Evolutionary conservation across 78 protist species (phyloP), one percentile per base, ranked within the genome.

Genomic region (Pigoraptor vietnamica): DNA sequence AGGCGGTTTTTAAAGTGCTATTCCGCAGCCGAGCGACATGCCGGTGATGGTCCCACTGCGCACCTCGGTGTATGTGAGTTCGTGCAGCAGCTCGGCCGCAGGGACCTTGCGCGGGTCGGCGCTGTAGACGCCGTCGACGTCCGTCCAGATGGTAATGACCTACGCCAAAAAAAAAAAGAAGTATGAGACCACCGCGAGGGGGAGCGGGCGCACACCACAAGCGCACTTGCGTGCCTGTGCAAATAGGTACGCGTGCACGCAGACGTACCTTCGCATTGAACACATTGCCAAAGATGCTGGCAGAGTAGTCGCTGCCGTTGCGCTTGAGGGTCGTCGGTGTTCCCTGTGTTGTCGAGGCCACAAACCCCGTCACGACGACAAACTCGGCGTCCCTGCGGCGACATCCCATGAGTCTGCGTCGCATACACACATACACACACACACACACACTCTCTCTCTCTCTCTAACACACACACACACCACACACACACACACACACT

Each of bases 271-370:
- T 2, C 24, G 89, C 93, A 55, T 81, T 23, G 23, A 91, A 1
- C 32, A 91, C 32, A 2, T 1, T 29, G 34, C 92, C 96, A 19
- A 93, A 93, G 0, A 95, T 93, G n/a, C 90, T n/a, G 2, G 92
- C 96, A 9, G 93, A 90, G 92, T 93, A 95, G 88, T 95, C 96
- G 21, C 94, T 90, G 81, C 95, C 95, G 86, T 90, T 90, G 24
- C 95, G 24, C 6, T 38, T 67, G 24, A 94, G 93, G n/a, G 95
- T 94, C 0, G 95, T 94, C 40, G 93, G 79, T 10, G 25, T 24
- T n/a, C 91, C 91, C 33, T 39, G 10, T 24, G 10, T 89, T 0
- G 48, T 34, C 24, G 34, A 14, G 88, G 37, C 84, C 1, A 89
- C 39, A 14, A 67, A 89, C 10, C 91, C 91, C 38, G 91, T 89